Evolutionary conservation across 768 basidiomycete species (phyloP).

Genomic region (Holtermannia corniformis): DNA sequence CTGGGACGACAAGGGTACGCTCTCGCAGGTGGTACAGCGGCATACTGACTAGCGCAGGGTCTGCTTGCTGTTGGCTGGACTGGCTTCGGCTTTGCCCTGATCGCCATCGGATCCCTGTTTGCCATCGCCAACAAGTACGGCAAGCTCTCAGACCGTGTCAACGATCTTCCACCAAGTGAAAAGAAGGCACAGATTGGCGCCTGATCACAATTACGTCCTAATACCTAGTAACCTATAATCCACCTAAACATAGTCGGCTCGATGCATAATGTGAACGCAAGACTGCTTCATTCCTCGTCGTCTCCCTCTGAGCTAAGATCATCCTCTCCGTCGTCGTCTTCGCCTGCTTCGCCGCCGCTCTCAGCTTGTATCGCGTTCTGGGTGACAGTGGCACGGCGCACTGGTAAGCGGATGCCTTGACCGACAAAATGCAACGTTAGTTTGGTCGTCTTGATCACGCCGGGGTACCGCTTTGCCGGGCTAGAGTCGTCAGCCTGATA

Average conservation of each 20-base stretch:
- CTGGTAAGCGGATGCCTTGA: slow-evolving; percentile 29
- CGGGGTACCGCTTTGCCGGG: slow-evolving; percentile 90
- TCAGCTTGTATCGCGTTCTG: too few relatives aligned
- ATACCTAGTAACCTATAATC: too few relatives aligned
- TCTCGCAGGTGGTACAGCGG: too few relatives aligned
- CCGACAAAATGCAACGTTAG: slow-evolving; percentile 27
- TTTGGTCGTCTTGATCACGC: slow-evolving; percentile 49
- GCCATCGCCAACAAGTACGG: not conserved
- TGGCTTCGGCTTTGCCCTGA: not conserved
- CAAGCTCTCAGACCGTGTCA: too few relatives aligned
- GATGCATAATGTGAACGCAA: too few relatives aligned
- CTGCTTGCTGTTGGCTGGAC: not conserved
- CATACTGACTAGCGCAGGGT: too few relatives aligned
- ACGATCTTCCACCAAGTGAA: too few relatives aligned
- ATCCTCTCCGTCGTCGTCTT: not conserved
- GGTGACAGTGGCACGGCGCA: slow-evolving; percentile 6
- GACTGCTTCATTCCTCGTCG: too few relatives aligned
- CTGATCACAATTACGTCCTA: too few relatives aligned
- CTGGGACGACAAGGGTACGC: not conserved
- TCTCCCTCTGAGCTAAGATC: not conserved
- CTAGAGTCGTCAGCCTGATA: slow-evolving; percentile 9
- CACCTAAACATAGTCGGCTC: too few relatives aligned
- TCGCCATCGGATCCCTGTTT: not conserved
- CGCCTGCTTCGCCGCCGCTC: too few relatives aligned
- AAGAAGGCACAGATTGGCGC: too few relatives aligned